Evolutionary conservation across 495 filamentous ascomycete genomes (phyloP), one percentile per base, ranked within the genome.

Genomic region (Penicillium fimorum): DNA sequence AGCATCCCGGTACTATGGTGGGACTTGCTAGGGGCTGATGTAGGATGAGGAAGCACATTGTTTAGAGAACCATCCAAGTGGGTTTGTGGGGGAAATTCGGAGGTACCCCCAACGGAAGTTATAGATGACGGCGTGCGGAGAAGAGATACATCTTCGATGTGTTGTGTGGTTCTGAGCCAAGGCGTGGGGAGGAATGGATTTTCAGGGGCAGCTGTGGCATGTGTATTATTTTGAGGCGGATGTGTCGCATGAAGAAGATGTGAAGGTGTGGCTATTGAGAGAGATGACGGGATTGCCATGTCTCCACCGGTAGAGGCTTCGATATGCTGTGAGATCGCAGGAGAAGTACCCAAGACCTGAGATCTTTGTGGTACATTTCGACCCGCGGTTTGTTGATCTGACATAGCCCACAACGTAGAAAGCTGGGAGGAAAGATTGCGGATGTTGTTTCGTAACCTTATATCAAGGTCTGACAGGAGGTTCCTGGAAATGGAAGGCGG

Each of bases 61-160:
- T 18, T 40, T 9, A 60, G 29, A 11, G 32, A 24, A 27, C 52
- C 59, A 30, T 67, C 64, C 32, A 70, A 13, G 24, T 67, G 68
- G 9, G 60, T 50, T 8, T 53, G 61, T 37, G 60, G 57, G 3
- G 67, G 50, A 13, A 65, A 18, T 50, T 73, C 68, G 0, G 61
- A 47, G 3, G 57, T 46, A n/a, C 62, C 63, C 17, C 60, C 60
- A 8, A 63, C 44, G 12, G 67, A 64, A n/a, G 67, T 64, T 42
- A 76, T 46, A 2, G 73, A 74, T 10, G 73, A 59, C 2, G 72
- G 69, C 10, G 72, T 75, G 8, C 62, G 64, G 15, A 75, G 43
- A 6, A 75, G 53, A 9, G 62, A 59, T 5, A 55, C 60, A 33
- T 73, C 70, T 15, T 74, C 71, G 12, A 67, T 59, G 47, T 62